Evolutionary conservation across 495 filamentous ascomycete genomes (phyloP), one percentile per base, ranked within the genome.

Genomic region (Hyaloscypha bicolor): DNA sequence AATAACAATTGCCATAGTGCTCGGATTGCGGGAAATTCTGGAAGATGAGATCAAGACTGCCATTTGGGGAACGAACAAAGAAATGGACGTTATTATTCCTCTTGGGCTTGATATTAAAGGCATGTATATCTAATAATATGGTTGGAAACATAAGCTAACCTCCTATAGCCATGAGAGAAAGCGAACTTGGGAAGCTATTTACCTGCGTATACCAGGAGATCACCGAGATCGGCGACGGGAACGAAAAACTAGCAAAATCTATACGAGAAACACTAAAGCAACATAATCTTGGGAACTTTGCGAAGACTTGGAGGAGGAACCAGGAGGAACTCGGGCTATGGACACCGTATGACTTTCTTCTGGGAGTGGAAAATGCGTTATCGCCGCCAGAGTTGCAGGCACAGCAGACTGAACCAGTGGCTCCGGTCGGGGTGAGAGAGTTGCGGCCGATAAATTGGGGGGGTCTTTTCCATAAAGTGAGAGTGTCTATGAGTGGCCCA

Each of bases 171-270:
- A 42, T 45, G 32, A 62, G 35, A 45, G 48, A 62, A 25, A 22
- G 19, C 6, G 60, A 62, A 62, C 60, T 62, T 33, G 1, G 11
- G 60, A 45, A 42, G 16, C 37, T 62, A 12, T 62, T 62, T 9
- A 22, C 21, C 6, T 37, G 21, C 32, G 37, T 62, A 4, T 25
- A 48, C 31, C 3, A 19, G 9, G 0, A n/a, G 37, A 48, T 62
- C 31, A 0, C 9, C 35, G 60, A 42, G n/a, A 62, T 62, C n/a
- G 22, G 48, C 32, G 32, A 61, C 12, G 21, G 12, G 6, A 25
- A 62, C 21, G 37, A 62, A 45, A 62, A 42, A 33, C 35, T 42
- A n/a, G 60, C 45, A 25, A 62, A 62, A 62, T 62, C 60, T 12
- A 62, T 62, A 42, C 32, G 37, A 31, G 35, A 29, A 29, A 48